Percentiles rank a stretch among this genome's conserved stretches.
Conservation (phyloP, 805 yeast species). For the Lachancea fermentati region DNA sequence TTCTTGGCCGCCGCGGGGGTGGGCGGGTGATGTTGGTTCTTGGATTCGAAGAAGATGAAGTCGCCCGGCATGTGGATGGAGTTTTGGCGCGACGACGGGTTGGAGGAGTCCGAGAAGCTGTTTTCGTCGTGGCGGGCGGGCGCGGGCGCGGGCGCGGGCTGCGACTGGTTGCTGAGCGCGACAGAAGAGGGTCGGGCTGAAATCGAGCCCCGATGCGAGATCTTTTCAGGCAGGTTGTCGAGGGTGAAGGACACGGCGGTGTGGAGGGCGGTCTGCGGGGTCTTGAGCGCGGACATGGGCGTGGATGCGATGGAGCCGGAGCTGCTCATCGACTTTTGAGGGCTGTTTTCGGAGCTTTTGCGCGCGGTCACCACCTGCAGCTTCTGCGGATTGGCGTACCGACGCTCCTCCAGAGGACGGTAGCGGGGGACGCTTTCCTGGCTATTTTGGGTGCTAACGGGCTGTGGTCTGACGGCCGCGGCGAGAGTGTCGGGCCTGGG, state of each 20-base stretch:
- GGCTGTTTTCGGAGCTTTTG: neutral
- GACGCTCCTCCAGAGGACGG: slow-evolving; percentile 6
- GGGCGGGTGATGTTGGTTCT: slow-evolving; percentile 1
- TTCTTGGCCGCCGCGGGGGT: slow-evolving; percentile 11
- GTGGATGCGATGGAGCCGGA: neutral
- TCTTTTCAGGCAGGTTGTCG: slow-evolving; percentile 37
- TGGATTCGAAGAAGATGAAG: slow-evolving; percentile 26
- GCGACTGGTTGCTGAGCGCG: slow-evolving; percentile 18
- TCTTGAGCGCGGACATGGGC: neutral
- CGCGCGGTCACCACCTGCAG: slow-evolving; percentile 6
- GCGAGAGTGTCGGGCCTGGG: neutral
- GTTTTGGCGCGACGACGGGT: slow-evolving; percentile 23
- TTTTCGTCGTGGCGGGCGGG: neutral
- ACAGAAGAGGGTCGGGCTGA: slow-evolving; percentile 46
- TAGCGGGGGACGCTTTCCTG: slow-evolving; percentile 6
- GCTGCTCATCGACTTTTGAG: slow-evolving; percentile 1
- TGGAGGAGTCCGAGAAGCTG: slow-evolving; percentile 1
- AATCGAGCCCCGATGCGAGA: slow-evolving; percentile 49
- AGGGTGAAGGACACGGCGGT: slow-evolving; percentile 44
- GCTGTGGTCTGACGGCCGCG: slow-evolving; percentile 4
- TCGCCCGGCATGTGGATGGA: slow-evolving; percentile 35
- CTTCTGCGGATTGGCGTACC: slow-evolving; percentile 10
- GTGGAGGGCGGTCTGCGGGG: slow-evolving; percentile 7
- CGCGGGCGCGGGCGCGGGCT: neutral
- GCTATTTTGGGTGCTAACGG: neutral